Evolutionary conservation across 768 basidiomycete genomes (phyloP).

Genomic region (Clavaria fumosa): DNA sequence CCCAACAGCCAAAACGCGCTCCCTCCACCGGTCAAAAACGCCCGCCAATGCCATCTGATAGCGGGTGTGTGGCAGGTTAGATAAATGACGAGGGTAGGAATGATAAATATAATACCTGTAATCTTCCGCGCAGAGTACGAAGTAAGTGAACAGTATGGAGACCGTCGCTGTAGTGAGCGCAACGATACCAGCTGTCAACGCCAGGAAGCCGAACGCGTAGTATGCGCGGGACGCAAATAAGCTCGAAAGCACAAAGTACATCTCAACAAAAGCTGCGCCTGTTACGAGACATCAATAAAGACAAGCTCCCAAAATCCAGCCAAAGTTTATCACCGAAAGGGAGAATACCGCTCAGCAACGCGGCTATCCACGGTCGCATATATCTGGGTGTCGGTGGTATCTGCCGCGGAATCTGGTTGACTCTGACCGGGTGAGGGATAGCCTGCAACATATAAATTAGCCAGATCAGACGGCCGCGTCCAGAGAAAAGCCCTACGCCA

Average conservation of each 20-base stretch:
- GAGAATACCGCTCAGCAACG: constrained; percentile 76
- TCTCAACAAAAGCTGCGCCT: constrained; percentile 91
- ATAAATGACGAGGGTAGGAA: constrained; percentile 4
- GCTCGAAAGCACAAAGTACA: constrained; percentile 84
- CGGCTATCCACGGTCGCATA: constrained; percentile 65
- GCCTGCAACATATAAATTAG: constrained; percentile 25
- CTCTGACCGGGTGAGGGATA: constrained; percentile 70
- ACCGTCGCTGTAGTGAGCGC: constrained; percentile 82
- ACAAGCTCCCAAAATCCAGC: too few species aligned
- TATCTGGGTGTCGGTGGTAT: constrained; percentile 83
- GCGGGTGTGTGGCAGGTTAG: constrained; percentile 1
- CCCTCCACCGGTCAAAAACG: constrained; percentile 85
- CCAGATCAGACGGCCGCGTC: constrained; percentile 2
- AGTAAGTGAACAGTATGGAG: constrained; percentile 80
- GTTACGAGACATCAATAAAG: constrained; percentile 3
- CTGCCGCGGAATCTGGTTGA: constrained; percentile 91
- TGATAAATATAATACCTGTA: constrained; percentile 42
- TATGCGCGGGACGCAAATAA: constrained; percentile 86
- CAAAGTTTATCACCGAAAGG: constrained; percentile 58
- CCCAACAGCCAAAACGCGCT: constrained; percentile 82
- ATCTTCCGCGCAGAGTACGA: constrained; percentile 86
- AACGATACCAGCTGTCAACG: constrained; percentile 72
- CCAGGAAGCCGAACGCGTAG: constrained; percentile 93
- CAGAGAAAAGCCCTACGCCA: constrained; percentile 39
- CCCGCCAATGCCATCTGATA: constrained; percentile 87